phyloP scores from a whole-genome alignment of 345 rosid species.

The Syzygium grande region DNA sequence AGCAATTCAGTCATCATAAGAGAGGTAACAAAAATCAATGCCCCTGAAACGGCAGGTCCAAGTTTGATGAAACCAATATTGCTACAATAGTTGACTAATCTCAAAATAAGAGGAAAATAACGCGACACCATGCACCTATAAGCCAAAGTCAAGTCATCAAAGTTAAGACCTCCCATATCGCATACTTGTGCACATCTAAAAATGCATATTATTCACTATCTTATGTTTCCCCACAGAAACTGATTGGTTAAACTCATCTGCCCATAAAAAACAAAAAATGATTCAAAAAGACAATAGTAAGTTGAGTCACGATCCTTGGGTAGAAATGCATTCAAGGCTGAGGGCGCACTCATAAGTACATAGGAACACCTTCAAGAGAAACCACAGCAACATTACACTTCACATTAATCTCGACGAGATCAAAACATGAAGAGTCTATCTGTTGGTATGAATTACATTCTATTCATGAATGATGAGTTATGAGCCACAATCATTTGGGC shows the following conservation, averaged over 20 bases:
- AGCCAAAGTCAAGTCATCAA: not conserved
- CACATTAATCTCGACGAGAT: not conserved
- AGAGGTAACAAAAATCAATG: not conserved
- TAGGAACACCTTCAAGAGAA: not conserved
- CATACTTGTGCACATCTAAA: not conserved
- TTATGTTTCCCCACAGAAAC: not conserved
- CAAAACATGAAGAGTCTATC: not conserved
- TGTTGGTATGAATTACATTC: not conserved
- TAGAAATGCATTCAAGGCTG: not conserved
- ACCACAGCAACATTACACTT: not conserved
- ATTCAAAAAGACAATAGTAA: too few relatives aligned
- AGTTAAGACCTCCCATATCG: not conserved
- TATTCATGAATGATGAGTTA: not conserved
- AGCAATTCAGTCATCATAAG: not conserved
- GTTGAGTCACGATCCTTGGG: not conserved
- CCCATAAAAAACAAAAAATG: too few relatives aligned
- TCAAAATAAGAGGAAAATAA: not conserved
- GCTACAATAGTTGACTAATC: not conserved
- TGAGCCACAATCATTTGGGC: not conserved
- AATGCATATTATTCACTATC: not conserved
- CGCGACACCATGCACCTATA: not conserved
- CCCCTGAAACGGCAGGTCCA: not conserved
- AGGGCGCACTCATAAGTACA: not conserved
- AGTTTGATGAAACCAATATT: not conserved
- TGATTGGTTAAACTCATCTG: too few relatives aligned